phyloP scores from a whole-genome alignment of 2,329 filamentous ascomycete genomes.

The Phaeosphaeriaceae sp. region DNA sequence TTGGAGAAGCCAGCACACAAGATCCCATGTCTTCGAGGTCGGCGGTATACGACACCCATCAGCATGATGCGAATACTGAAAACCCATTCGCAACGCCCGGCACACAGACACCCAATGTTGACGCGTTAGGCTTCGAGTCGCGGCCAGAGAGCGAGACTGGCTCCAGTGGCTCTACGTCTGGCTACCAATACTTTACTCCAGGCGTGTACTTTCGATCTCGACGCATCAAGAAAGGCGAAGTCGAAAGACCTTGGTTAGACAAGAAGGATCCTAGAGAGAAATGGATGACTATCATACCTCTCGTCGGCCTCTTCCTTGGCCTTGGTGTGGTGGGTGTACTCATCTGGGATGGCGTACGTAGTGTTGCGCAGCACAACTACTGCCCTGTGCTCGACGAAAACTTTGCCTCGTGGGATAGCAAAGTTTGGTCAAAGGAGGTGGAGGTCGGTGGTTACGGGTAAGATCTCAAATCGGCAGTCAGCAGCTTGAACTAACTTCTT shows the following conservation, averaged over 20 bases:
- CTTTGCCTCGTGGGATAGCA: constrained; percentile 65
- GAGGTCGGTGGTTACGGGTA: constrained; percentile 79
- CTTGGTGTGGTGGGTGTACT: constrained; percentile 72
- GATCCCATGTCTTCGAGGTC: constrained; percentile 9
- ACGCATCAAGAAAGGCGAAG: constrained; percentile 72
- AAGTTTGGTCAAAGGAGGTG: constrained; percentile 76
- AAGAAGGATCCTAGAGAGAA: constrained; percentile 80
- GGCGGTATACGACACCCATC: constrained; percentile 7
- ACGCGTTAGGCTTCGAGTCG: constrained; percentile 11
- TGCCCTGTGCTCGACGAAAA: constrained; percentile 72
- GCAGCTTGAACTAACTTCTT: constrained; percentile 31
- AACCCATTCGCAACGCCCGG: constrained; percentile 25
- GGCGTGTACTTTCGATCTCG: constrained; percentile 71
- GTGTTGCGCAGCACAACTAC: constrained; percentile 77
- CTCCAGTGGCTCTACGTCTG: constrained; percentile 12
- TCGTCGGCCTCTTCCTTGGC: constrained; percentile 74
- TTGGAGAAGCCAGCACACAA: neutral
- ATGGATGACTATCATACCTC: constrained; percentile 82
- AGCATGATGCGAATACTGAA: constrained; percentile 9
- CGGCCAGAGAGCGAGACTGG: constrained; percentile 10
- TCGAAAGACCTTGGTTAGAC: constrained; percentile 80
- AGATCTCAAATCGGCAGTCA: constrained; percentile 39
- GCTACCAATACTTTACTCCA: constrained; percentile 13
- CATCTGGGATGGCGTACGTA: constrained; percentile 75
- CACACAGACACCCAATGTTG: constrained; percentile 15